Conservation (phyloP, 2,329 filamentous ascomycete genomes). For the Colletotrichum graminicola region DNA sequence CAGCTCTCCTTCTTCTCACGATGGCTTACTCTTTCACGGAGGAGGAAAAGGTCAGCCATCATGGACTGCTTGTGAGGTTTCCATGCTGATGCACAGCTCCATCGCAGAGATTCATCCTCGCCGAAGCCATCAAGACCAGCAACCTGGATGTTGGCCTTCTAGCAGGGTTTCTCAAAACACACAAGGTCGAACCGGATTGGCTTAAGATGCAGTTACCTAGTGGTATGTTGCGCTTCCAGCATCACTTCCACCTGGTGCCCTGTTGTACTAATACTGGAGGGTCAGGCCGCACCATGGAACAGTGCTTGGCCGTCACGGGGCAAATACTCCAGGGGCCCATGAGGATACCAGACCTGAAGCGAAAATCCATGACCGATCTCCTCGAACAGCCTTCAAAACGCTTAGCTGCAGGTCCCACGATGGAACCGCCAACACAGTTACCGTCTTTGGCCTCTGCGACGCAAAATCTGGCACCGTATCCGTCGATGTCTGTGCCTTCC, state of each 20-base stretch:
- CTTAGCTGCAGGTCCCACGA: slow-evolving; percentile 43
- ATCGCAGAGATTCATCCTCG: slow-evolving; percentile 67
- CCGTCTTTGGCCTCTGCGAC: slow-evolving; percentile 26
- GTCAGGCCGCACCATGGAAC: slow-evolving; percentile 61
- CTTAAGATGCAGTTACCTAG: slow-evolving; percentile 61
- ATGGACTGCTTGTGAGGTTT: slow-evolving; percentile 18
- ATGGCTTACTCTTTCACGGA: slow-evolving; percentile 58
- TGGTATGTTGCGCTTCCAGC: slow-evolving; percentile 52
- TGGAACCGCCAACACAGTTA: slow-evolving; percentile 33
- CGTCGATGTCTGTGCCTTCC: slow-evolving; percentile 27
- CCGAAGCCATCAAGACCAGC: slow-evolving; percentile 70
- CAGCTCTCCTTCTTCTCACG: slow-evolving; percentile 16
- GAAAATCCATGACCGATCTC: slow-evolving; percentile 52
- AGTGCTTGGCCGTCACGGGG: slow-evolving; percentile 58
- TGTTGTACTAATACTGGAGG: slow-evolving; percentile 8
- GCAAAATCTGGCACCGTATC: slow-evolving; percentile 16
- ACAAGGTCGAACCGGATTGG: slow-evolving; percentile 57
- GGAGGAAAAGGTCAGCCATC: slow-evolving; percentile 62
- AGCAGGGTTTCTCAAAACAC: slow-evolving; percentile 59
- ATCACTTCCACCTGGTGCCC: slow-evolving; percentile 11
- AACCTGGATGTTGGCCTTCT: slow-evolving; percentile 60
- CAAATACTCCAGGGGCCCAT: slow-evolving; percentile 54
- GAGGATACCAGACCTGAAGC: slow-evolving; percentile 50
- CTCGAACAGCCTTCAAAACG: slow-evolving; percentile 51
- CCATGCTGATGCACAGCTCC: slow-evolving; percentile 30